Evolutionary conservation across 305 asterid genomes (phyloP).

Genomic region (Andrographis paniculata): DNA sequence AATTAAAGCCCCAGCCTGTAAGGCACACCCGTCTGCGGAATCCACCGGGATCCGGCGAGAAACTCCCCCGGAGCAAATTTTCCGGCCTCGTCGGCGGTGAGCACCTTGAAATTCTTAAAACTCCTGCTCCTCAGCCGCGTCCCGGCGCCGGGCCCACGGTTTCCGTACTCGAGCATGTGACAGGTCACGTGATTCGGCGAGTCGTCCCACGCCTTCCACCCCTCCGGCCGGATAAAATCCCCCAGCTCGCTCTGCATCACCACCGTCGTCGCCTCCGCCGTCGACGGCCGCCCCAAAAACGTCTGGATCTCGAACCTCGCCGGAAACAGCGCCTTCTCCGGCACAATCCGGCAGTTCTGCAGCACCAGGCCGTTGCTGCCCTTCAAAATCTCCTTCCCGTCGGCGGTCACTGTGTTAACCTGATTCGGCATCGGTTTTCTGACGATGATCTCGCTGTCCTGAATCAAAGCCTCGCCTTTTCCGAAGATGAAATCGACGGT

Average conservation of each 20-base stretch:
- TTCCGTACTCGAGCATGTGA: constrained; percentile 33
- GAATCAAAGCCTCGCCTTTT: constrained; percentile 48
- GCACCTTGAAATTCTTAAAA: constrained; percentile 30
- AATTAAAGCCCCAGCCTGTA: constrained; percentile 29
- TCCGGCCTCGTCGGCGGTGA: constrained; percentile 29
- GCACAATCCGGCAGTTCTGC: constrained; percentile 55
- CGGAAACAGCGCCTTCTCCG: constrained; percentile 29
- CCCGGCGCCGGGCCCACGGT: constrained; percentile 49
- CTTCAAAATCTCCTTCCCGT: constrained; percentile 30
- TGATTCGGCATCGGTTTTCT: constrained; percentile 30
- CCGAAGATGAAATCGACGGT: constrained; percentile 80
- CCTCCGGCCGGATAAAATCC: constrained; percentile 54
- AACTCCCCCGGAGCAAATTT: constrained; percentile 29
- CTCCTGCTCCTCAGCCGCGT: constrained; percentile 23
- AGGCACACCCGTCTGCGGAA: constrained; percentile 39
- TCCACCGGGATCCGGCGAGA: constrained; percentile 34
- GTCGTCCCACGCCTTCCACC: constrained; percentile 34
- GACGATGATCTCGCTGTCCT: constrained; percentile 50
- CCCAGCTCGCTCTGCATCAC: constrained; percentile 49
- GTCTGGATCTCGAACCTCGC: constrained; percentile 24
- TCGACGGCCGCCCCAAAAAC: constrained; percentile 62
- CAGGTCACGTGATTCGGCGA: constrained; percentile 28
- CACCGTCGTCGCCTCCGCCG: constrained; percentile 29
- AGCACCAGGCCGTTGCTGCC: constrained; percentile 47
- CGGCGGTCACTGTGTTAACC: constrained; percentile 56